Base-by-base conservation (phyloP, 371 early-diverging fungal genomes). In the Circinella minor region DNA sequence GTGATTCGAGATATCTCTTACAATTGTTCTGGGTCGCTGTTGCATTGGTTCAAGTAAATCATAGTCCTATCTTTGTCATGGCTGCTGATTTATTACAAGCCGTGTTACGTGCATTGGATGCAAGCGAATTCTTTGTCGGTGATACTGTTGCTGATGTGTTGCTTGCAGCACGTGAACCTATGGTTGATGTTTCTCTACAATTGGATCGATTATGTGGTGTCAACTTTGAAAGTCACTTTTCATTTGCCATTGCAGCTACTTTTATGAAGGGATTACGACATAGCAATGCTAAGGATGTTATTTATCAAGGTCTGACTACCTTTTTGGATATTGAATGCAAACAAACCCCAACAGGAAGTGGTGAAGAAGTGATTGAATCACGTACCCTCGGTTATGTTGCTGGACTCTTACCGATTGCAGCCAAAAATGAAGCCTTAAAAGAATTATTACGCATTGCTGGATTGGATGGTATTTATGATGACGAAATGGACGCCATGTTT, bases 21-120 rank as follows among this genome's bases (percentile, higher is more conserved):
- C 88, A 92, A 59, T 76, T 96, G 75, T 96, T 96, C 81, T 97
- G 98, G 98, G 83, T 97, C 11, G 94, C 91, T 10, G 79, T 95
- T 55, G 89, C 94, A 1, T 81, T 97, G 11, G 87, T 95, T 57
- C 93, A 96, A 76, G 90, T 96, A 55, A 95, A 95, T 39, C 90
- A 95, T 70, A 77, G 90, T 15, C 91, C 90, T 2, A 83, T 94
- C 11, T 95, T 95, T 80, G 77, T 82, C 20, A 88, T 86, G 73
- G 94, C 94, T 0, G 73, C 94, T 14, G 86, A 82, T 37, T 77
- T 97, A 36, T 55, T 95, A 46, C 84, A 91, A 57, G 90, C 88
- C 14, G 91, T 93, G 17, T 69, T 97, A 18, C 82, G 89, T 66
- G 87, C 91, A 0, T 76, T 97, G 67, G 95, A 96, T 69, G 79